These are phyloP conservation scores for Candida ulmi DNA, from an alignment of 805 yeast species.

Conservation along the genomic window DNA sequence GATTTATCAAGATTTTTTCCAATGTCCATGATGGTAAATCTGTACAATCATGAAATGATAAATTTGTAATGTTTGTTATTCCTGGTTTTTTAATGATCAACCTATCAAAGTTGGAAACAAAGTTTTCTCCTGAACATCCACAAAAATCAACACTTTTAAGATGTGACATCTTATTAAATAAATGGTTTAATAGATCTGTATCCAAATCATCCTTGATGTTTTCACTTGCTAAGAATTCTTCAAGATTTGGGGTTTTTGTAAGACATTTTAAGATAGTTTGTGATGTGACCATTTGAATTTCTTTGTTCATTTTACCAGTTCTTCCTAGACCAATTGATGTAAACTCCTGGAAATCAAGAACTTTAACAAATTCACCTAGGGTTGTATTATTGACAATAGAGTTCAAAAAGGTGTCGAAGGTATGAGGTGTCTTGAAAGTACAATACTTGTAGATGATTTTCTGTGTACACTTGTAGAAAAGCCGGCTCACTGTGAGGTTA, in stretches of 20 bases:
- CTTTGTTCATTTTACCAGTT: conserved; percentile 84
- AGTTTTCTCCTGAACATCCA: conserved; percentile 68
- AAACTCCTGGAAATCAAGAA: conserved; percentile 82
- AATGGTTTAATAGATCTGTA: conserved; percentile 42
- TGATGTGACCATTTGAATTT: conserved; percentile 84
- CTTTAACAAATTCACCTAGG: conserved; percentile 59
- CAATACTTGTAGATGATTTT: conserved; percentile 62
- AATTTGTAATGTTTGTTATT: conserved; percentile 20
- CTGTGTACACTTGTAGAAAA: conserved; percentile 51
- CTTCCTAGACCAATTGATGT: conserved; percentile 88
- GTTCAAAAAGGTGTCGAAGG: conserved; percentile 65
- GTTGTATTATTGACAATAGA: conserved; percentile 42
- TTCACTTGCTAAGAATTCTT: conserved; percentile 80
- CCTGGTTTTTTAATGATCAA: conserved; percentile 23
- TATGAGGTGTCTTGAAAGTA: conserved; percentile 72
- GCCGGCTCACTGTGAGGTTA: conserved; percentile 49
- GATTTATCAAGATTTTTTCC: conserved; percentile 49
- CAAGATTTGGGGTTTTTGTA: conserved; percentile 54
- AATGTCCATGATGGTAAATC: conserved; percentile 59
- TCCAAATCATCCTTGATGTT: conserved; percentile 81
- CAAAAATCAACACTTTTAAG: conserved; percentile 79
- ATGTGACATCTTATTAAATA: conserved; percentile 49
- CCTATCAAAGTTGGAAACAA: conserved; percentile 52
- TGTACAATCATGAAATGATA: conserved; percentile 87
- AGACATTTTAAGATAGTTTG: conserved; percentile 63